These are phyloP conservation scores for Gaertneriomyces sp. DNA, from an alignment of 192 early-diverging fungal species.

Conservation along the genomic window DNA sequence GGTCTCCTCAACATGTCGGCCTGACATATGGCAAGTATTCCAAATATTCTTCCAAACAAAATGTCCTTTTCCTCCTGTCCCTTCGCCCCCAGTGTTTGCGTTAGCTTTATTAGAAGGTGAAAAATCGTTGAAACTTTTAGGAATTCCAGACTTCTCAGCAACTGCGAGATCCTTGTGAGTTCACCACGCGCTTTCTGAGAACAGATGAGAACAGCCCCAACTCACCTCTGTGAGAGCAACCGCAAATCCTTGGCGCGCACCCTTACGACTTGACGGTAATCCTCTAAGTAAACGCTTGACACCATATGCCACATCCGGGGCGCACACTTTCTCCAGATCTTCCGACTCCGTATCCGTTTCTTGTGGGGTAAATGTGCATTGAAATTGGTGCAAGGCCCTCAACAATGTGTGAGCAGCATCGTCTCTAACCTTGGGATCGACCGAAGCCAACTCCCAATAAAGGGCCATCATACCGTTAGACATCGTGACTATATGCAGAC, in stretches of 20 bases:
- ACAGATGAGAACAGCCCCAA: not conserved
- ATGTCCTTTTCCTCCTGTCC: conserved; percentile 87
- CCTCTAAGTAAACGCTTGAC: conserved; percentile 84
- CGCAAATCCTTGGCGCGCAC: conserved; percentile 92
- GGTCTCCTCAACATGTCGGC: conserved; percentile 69
- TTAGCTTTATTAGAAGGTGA: conserved; percentile 65
- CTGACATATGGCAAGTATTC: conserved; percentile 73
- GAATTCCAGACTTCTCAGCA: conserved; percentile 19
- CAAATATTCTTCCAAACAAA: conserved; percentile 89
- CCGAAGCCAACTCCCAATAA: conserved; percentile 79
- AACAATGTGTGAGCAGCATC: conserved; percentile 61
- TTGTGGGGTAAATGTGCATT: conserved; percentile 27
- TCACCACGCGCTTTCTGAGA: not conserved
- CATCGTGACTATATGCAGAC: not conserved
- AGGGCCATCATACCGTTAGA: conserved; percentile 47
- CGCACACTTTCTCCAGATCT: conserved; percentile 63
- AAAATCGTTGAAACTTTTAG: conserved; percentile 58
- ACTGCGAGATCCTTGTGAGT: not conserved
- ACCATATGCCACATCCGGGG: conserved; percentile 81
- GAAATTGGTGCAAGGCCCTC: conserved; percentile 25
- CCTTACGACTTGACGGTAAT: conserved; percentile 77
- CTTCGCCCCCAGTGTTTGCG: conserved; percentile 64
- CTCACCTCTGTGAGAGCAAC: conserved; percentile 85
- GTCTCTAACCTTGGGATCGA: conserved; percentile 61
- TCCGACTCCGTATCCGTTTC: conserved; percentile 36